Evolutionary conservation across 164 flowering plant genomes (phyloP), one percentile per base, ranked within the genome.

Genomic region (Berberis vulgaris): DNA sequence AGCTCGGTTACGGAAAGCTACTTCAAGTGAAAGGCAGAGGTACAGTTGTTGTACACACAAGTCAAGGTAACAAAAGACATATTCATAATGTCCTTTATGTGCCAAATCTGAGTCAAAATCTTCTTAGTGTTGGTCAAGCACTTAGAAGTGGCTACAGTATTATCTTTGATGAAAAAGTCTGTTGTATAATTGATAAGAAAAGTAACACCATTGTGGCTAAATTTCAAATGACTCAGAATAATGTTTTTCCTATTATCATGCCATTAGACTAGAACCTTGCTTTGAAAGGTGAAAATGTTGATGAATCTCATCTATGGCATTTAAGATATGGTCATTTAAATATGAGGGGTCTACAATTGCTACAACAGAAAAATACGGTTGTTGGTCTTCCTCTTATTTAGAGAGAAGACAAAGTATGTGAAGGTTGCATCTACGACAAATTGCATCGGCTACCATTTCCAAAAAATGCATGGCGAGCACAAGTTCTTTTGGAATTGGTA

Each of bases 181-280:
- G 58, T 0, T 2, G 6, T 40, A 55, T 55, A 4, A 26, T 55
- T 26, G 58, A 57, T 9, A 57, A 57, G 11, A 57, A 40, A 43
- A 59, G 12, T 9, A 12, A 43, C 12, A 8, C n/a, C 10, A 44
- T 39, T 10, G 26, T 59, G 46, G 47, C 47, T 38, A 43, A 43
- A 12, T 6, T 59, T 44, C n/a, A 62, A 41, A 43, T 47, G 60
- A 38, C 41, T 55, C 40, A 26, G 38, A 55, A 55, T 13, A 55
- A 55, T 13, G 41, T 54, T 3, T 55, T 55, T 55, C 58, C 58
- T 46, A 45, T 69, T 11, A 43, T 43, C 38, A 63, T 69, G 67
- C 61, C 57, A 57, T 9, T 6, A 57, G 1, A 41, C 2, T 3
- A 43, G 12, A 43, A 58, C 38, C 38, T 4, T 42, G 63, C 46